Percentiles rank a stretch among this genome's conserved stretches.
These are phyloP conservation scores for Zygosaccharomyces siamensis DNA, from an alignment of 805 yeast genomes.

Conservation along the genomic window DNA sequence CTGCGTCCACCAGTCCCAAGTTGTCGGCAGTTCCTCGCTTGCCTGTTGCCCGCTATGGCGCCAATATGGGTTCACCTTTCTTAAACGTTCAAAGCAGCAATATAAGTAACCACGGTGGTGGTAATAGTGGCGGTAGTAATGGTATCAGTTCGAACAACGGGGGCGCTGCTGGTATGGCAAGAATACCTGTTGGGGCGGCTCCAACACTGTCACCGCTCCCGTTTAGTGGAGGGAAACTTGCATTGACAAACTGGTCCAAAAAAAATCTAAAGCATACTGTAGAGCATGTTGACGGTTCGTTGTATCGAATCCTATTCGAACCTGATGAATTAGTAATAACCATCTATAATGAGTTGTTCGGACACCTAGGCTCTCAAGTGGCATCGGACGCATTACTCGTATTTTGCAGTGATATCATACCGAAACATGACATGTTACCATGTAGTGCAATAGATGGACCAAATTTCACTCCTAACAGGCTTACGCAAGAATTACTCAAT, in stretches of 20 bases:
- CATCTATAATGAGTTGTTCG: conserved; percentile 26
- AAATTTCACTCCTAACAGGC: conserved; percentile 12
- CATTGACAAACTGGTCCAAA: conserved; percentile 5
- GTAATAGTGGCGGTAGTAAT: not conserved
- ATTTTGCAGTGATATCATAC: conserved; percentile 14
- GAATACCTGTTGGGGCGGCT: not conserved
- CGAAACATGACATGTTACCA: conserved; percentile 3
- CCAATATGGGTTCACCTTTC: conserved; percentile 9
- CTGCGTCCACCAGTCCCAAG: conserved; percentile 12
- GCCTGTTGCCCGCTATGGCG: conserved; percentile 8
- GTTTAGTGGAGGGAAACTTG: conserved; percentile 4
- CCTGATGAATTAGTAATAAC: conserved; percentile 30
- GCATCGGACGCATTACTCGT: conserved; percentile 27
- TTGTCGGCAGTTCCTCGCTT: conserved; percentile 3
- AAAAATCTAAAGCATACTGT: conserved; percentile 13
- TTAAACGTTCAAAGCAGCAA: not conserved
- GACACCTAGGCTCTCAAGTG: conserved; percentile 23
- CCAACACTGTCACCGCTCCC: conserved; percentile 6
- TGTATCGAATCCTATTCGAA: conserved; percentile 19
- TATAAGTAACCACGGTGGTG: not conserved
- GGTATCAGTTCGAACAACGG: not conserved
- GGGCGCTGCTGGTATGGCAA: not conserved
- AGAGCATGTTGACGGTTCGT: conserved; percentile 11
- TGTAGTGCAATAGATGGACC: conserved; percentile 5
- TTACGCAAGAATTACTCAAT: conserved; percentile 11